Evolutionary conservation across 2,329 filamentous ascomycete species (phyloP), one percentile per base, ranked within the genome.

Genomic region (Nigrospora osmanthi): DNA sequence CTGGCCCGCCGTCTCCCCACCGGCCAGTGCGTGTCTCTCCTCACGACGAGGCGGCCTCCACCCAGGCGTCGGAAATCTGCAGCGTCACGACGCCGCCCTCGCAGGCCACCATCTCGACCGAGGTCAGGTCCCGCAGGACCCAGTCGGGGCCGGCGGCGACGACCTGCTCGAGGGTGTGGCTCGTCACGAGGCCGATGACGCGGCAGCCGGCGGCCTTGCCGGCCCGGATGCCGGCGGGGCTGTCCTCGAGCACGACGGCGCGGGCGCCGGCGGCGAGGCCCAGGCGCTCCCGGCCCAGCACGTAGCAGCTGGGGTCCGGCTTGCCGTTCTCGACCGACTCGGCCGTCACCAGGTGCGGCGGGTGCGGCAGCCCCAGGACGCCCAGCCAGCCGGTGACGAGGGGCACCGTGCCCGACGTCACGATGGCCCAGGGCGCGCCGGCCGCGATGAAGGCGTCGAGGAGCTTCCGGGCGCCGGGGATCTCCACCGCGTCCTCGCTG

Each of bases 121-220:
- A 89, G 46, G 75, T 71, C 67, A 95, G 72, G 66, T 96, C 88
- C 63, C 74, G 72, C 46, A 95, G 83, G 42, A 95, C 81, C 83
- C 87, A 95, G 69, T 95, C 89, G 38, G 90, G 88, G n/a, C 80
- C 83, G 5, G 89, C 88, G 39, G 76, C 78, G 49, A 74, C 68
- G 41, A 95, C 75, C 67, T 90, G 79, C 54, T 81, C 79, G 38
- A 83, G 70, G 23, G 77, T 80, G 67, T 95, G 90, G 58, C 87
- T 94, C 44, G 89, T 95, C 45, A 86, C 80, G 44, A 96, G 68
- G n/a, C 83, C 90, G 38, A 95, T 68, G 12, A 95, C 90, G 59
- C 78, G 83, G 69, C 86, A 95, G 2, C 89, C 89, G 11, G 90
- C 90, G 1, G 80, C 87, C 67, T 90, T 94, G 40, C 89, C 90